Base-by-base conservation (phyloP, 306 rosid genomes). In the Astragalus membranaceus region DNA sequence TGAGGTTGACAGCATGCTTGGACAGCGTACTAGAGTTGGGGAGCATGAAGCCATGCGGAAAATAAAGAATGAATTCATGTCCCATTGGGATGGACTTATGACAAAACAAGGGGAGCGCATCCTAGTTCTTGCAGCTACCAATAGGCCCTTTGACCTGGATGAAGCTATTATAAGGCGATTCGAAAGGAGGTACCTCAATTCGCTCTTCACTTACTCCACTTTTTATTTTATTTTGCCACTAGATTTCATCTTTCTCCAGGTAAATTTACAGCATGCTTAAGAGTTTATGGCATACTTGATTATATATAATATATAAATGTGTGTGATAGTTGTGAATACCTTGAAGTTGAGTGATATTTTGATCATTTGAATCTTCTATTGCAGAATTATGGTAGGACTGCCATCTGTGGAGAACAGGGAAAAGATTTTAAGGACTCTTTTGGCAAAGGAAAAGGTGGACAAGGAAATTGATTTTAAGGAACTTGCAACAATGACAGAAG, bases 1-100 rank as follows among this genome's bases (percentile, higher is more conserved):
- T 67, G 99, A 95, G 84, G 97, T 95, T 32, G 99, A 95, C 66
- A 95, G 99, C 85, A 95, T 95, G 99, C 99, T 94, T 15, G 99
- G 99, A 36, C 97, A 95, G 80, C 43, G 95, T 15, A 86, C 96
- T 7, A 85, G 97, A 86, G 91, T 84, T 3, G 99, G 99, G 72
- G 97, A 95, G 85, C 99, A 95, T 67, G 97, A 95, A 84, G 97
- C 97, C 64, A 89, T 95, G 99, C 80, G 99, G 66, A 95, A 95
- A 77, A 95, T 95, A 57, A 95, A 95, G 84, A 95, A 95, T 62
- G 99, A 95, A 75, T 95, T 95, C 52, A 95, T 91, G 96, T 48
- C 78, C 41, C 99, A 91, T 37, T 95, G 99, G 99, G 99, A 95
- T 16, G 97, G 99, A 16, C 97, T 95, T 65, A 57, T 83, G 83